These are phyloP conservation scores for Globisporangium iwayamae DNA, from an alignment of 352 stramenopile species.

Conservation along the genomic window DNA sequence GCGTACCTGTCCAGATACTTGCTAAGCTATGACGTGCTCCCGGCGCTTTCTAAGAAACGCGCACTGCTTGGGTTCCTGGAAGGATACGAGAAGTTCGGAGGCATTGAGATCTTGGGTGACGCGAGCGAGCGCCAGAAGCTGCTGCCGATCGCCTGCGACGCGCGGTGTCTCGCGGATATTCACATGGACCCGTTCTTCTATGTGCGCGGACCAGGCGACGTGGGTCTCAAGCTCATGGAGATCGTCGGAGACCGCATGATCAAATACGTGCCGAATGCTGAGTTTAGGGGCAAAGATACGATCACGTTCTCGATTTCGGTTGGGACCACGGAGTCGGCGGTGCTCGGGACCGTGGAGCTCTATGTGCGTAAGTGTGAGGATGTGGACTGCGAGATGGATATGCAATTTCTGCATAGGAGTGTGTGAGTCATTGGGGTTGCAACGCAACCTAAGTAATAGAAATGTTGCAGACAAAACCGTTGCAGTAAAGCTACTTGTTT, in stretches of 20 bases:
- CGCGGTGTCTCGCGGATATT: constrained; percentile 35
- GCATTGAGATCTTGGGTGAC: constrained; percentile 48
- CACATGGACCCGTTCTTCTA: constrained; percentile 64
- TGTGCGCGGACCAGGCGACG: constrained; percentile 35
- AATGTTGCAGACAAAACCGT: too few species aligned
- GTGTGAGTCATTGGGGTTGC: not conserved
- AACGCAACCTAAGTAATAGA: too few species aligned
- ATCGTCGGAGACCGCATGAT: constrained; percentile 43
- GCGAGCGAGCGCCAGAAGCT: constrained; percentile 49
- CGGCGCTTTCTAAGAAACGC: constrained; percentile 30
- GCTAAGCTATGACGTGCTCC: constrained; percentile 41
- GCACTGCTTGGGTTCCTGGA: constrained; percentile 47
- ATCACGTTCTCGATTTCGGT: constrained; percentile 61
- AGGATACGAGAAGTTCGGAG: constrained; percentile 36
- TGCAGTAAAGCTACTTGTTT: too few species aligned
- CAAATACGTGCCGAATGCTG: constrained; percentile 51
- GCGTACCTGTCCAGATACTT: constrained; percentile 51
- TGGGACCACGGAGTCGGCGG: constrained; percentile 32
- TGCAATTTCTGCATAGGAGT: constrained; percentile 12
- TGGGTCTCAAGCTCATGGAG: constrained; percentile 39
- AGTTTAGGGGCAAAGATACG: constrained; percentile 46
- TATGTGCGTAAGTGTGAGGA: constrained; percentile 57
- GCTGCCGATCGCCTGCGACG: constrained; percentile 52
- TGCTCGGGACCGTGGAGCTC: constrained; percentile 56
- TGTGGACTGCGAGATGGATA: constrained; percentile 23